A percentile compares a stretch with the other conserved stretches of the same genome.
Evolutionary conservation across 768 basidiomycete species (phyloP).

Genomic region (Hericium erinaceus): DNA sequence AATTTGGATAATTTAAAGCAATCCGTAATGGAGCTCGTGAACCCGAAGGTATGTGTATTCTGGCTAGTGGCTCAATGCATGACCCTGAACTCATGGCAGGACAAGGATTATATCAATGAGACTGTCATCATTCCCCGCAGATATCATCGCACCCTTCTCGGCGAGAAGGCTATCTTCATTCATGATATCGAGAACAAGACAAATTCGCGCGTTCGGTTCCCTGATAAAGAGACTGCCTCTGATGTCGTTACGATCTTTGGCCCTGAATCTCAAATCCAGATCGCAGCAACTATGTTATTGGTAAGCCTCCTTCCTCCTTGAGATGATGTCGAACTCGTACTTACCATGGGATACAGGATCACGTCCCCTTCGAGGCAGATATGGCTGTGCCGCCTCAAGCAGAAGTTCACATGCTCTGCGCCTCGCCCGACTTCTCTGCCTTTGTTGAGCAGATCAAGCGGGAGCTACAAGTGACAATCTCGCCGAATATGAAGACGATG

Average conservation of each 20-base stretch:
- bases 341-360: constrained; percentile 50
- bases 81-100: constrained; percentile 36
- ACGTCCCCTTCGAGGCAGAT: constrained; percentile 94
- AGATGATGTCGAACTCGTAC: background rate
- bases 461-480: constrained; percentile 86
- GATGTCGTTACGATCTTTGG: constrained; percentile 96
- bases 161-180: constrained; percentile 95
- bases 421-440: constrained; percentile 74
- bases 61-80: background rate
- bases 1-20: constrained; percentile 93
- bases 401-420: constrained; percentile 68
- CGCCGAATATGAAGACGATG: constrained; percentile 61
- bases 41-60: constrained; percentile 65
- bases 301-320: constrained; percentile 33
- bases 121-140: constrained; percentile 88
- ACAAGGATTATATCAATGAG: constrained; percentile 94
- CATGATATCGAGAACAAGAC: constrained; percentile 96
- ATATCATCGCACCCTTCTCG: constrained; percentile 90
- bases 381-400: constrained; percentile 80
- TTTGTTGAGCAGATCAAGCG: constrained; percentile 88
- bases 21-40: constrained; percentile 95
- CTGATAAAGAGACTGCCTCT: constrained; percentile 88
- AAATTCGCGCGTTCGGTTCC: constrained; percentile 86
- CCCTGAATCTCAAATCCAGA: constrained; percentile 93
- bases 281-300: constrained; percentile 91